Evolutionary conservation across 2,329 filamentous ascomycete species (phyloP), one percentile per base, ranked within the genome.

Genomic region (Allantophomopsis cytisporea): DNA sequence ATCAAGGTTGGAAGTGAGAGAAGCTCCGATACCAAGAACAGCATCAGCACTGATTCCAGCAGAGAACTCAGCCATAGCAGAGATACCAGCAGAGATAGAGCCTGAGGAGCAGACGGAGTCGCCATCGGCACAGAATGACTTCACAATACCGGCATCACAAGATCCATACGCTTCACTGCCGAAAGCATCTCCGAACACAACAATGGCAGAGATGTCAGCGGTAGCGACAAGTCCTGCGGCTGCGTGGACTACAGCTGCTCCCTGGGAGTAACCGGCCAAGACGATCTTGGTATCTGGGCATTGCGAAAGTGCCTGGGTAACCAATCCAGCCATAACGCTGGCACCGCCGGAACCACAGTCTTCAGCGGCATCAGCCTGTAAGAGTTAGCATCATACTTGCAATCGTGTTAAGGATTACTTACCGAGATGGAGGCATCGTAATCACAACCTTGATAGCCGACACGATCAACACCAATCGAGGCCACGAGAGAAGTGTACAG

Each of bases 11-110:
- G 14, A 7, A 8, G n/a, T 34, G 14, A 63, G 50, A 39, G 63
- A 55, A 16, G 61, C 48, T 1, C 63, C 64, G 28, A 68, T 64
- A 4, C 52, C 39, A 42, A 71, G 75, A 5, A 75, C 69, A 8
- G 63, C 54, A 45, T 75, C 71, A 0, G 65, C 69, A 3, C 23
- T 28, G 23, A 28, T 28, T 28, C 23, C 23, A 12, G 23, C 23
- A 28, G 23, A 28, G 23, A 28, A 28, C 8, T 28, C 23, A 28
- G 23, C 16, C 31, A 34, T 34, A 12, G 31, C 31, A 34, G 16
- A 34, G 6, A 34, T 28, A 28, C 23, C 23, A 28, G 23, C 23
- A 10, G 23, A 28, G 10, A 28, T 10, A 10, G 23, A 28, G 23
- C 23, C 23, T 8, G 23, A 28, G 10, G 35, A 35, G 35, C 50